phyloP scores from a whole-genome alignment of 2,329 filamentous ascomycete species.

The Orbilia quercus region DNA sequence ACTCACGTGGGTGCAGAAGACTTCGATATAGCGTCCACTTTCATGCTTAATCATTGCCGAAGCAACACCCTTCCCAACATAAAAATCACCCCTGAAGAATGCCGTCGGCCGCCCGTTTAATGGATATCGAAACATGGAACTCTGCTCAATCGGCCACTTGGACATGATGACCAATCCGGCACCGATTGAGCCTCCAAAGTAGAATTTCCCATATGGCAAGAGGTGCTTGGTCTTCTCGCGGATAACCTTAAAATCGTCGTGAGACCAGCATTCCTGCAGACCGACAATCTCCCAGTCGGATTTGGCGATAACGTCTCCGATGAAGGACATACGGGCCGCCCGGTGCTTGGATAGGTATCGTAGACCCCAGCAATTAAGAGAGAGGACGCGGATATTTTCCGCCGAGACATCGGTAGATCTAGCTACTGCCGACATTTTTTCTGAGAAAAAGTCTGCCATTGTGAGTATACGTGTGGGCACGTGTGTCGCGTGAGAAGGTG shows the following conservation, averaged over 20 bases:
- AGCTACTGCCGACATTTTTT: slow-evolving; percentile 27
- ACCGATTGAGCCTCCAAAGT: slow-evolving; percentile 87
- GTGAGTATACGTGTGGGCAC: background rate
- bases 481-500: too few species aligned
- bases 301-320: slow-evolving; percentile 75
- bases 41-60: slow-evolving; percentile 78
- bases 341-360: slow-evolving; percentile 85
- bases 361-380: slow-evolving; percentile 96
- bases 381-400: slow-evolving; percentile 76
- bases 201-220: slow-evolving; percentile 92
- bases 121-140: slow-evolving; percentile 85
- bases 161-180: slow-evolving; percentile 88
- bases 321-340: slow-evolving; percentile 84
- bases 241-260: slow-evolving; percentile 75
- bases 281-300: slow-evolving; percentile 85
- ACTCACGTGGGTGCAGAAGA: slow-evolving; percentile 88
- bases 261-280: slow-evolving; percentile 84
- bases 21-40: slow-evolving; percentile 73
- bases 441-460: slow-evolving; percentile 38
- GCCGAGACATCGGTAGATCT: slow-evolving; percentile 25
- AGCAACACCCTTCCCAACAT: slow-evolving; percentile 92
- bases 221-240: slow-evolving; percentile 91
- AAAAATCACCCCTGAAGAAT: slow-evolving; percentile 96
- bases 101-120: slow-evolving; percentile 92
- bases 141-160: slow-evolving; percentile 94